These are phyloP conservation scores for Setaria italica DNA, from an alignment of 202 grass and related monocot genomes.

Conservation along the genomic window DNA sequence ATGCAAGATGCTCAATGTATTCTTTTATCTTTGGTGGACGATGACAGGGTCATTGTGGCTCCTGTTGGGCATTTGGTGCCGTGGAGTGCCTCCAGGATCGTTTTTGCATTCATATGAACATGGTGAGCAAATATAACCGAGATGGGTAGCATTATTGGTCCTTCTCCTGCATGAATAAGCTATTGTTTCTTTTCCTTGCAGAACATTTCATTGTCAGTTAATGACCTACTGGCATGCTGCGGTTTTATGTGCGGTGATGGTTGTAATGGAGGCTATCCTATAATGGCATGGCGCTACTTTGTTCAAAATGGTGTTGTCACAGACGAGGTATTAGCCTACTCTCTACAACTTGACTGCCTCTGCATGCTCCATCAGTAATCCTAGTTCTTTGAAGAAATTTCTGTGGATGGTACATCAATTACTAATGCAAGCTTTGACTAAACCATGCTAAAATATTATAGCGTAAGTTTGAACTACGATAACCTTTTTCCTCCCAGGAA, in stretches of 20 bases:
- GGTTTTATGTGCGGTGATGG: constrained; percentile 90
- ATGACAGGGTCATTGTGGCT: constrained; percentile 88
- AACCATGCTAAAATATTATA: not conserved
- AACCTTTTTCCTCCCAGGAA: not conserved
- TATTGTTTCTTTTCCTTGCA: constrained; percentile 51
- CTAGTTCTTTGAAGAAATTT: not conserved
- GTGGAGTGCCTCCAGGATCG: constrained; percentile 93
- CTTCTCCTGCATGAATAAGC: constrained; percentile 33
- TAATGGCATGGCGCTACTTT: constrained; percentile 83
- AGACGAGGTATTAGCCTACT: constrained; percentile 60
- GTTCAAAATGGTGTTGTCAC: constrained; percentile 77
- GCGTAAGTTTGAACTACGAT: not conserved
- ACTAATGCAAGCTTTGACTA: not conserved
- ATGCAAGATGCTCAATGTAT: constrained; percentile 24
- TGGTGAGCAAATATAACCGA: constrained; percentile 44
- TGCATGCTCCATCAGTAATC: not conserved
- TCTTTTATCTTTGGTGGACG: constrained; percentile 16
- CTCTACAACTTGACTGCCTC: too few species aligned
- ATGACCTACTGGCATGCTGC: constrained; percentile 87
- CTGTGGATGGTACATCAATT: not conserved
- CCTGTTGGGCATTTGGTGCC: constrained; percentile 92
- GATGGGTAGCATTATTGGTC: not conserved
- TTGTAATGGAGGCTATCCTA: constrained; percentile 84
- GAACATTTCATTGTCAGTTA: constrained; percentile 84
- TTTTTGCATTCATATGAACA: constrained; percentile 84